Conservation (phyloP, 352 stramenopile genomes). For the Globisporangium camurandrum region DNA sequence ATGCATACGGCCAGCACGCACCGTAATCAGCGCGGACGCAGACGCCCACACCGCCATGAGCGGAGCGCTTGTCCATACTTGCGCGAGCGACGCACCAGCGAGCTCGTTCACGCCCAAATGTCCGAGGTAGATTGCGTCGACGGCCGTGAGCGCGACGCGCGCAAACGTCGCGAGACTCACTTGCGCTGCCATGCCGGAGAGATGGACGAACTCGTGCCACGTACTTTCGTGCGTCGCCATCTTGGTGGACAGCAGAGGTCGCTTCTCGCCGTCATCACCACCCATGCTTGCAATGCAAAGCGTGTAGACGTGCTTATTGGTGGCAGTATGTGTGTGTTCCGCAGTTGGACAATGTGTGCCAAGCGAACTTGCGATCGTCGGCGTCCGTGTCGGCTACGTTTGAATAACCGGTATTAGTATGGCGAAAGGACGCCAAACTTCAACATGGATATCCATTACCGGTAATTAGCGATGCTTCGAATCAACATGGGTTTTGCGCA, state of each 20-base stretch:
- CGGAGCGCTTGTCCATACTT: conserved; percentile 68
- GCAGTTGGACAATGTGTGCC: too few species aligned
- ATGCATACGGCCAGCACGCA: too few species aligned
- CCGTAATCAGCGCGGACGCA: conserved; percentile 55
- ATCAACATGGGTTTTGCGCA: background rate
- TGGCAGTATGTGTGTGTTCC: too few species aligned
- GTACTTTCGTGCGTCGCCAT: conserved; percentile 13
- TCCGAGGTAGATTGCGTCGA: conserved; percentile 73
- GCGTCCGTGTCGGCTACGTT: too few species aligned
- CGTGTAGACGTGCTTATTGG: background rate
- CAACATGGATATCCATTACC: too few species aligned
- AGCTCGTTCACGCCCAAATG: conserved; percentile 65
- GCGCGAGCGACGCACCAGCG: conserved; percentile 65
- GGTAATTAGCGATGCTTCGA: background rate
- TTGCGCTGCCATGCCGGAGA: conserved; percentile 74
- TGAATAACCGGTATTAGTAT: too few species aligned
- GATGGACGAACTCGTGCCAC: conserved; percentile 56
- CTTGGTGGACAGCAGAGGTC: conserved; percentile 29
- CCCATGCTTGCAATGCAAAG: background rate
- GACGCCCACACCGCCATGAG: conserved; percentile 62
- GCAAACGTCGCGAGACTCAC: conserved; percentile 75
- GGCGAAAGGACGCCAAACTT: too few species aligned
- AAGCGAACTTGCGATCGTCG: too few species aligned
- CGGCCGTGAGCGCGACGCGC: conserved; percentile 68
- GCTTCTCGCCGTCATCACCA: conserved; percentile 23